Conservation (phyloP, 192 early-diverging fungal genomes). For the Martensiomyces pterosporus region DNA sequence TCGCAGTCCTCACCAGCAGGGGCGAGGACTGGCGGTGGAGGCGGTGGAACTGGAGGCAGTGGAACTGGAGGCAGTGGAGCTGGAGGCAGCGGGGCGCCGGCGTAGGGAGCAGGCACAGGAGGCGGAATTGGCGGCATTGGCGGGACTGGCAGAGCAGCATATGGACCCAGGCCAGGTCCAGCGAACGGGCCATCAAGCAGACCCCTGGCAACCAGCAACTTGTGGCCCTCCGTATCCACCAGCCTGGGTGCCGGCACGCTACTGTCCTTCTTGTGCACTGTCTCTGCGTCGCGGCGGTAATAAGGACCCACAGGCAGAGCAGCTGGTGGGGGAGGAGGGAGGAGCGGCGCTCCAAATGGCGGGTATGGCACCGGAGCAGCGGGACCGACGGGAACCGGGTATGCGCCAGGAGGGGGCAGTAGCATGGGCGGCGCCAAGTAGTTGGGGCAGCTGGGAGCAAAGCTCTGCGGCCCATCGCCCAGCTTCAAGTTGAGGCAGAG, state of each 20-base stretch:
- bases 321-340: slow-evolving; percentile 4
- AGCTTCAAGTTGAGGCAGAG: slow-evolving; percentile 46
- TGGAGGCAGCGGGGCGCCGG: background rate
- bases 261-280: no score
- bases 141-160: no score
- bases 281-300: no score
- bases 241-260: no score
- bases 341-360: slow-evolving; percentile 1
- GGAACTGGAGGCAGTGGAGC: background rate
- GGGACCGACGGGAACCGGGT: slow-evolving; percentile 14
- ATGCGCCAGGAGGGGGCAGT: slow-evolving; percentile 31
- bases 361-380: slow-evolving; percentile 10
- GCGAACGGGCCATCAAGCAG: no score
- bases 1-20: background rate
- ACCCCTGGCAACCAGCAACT: no score
- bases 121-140: background rate
- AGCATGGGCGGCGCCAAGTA: slow-evolving; percentile 34
- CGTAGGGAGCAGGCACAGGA: background rate
- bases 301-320: no score
- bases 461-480: slow-evolving; percentile 43
- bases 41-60: background rate
- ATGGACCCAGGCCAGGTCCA: no score
- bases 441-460: slow-evolving; percentile 37
- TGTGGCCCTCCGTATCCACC: no score
- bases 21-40: slow-evolving; percentile 5